These are phyloP conservation scores for Candida montana DNA, from an alignment of 805 yeast genomes.

Conservation along the genomic window DNA sequence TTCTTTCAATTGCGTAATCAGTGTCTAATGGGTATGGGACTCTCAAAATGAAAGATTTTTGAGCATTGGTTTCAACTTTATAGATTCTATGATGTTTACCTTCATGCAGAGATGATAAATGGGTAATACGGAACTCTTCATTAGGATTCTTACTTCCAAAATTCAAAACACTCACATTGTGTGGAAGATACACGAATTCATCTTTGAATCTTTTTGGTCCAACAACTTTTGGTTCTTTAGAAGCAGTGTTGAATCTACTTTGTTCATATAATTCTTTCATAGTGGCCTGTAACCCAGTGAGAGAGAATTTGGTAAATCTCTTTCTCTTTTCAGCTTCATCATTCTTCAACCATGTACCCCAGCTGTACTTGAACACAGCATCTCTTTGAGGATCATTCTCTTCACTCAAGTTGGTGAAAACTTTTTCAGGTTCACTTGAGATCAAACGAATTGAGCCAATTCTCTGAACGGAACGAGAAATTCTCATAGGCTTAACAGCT, in stretches of 20 bases:
- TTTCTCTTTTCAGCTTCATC: slow-evolving; percentile 69
- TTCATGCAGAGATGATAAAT: slow-evolving; percentile 82
- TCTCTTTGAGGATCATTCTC: slow-evolving; percentile 63
- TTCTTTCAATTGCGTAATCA: slow-evolving; percentile 56
- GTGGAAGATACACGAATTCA: slow-evolving; percentile 39
- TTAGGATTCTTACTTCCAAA: slow-evolving; percentile 41
- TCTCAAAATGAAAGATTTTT: slow-evolving; percentile 64
- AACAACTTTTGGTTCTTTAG: slow-evolving; percentile 20
- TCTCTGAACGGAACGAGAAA: background rate
- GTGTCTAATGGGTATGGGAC: slow-evolving; percentile 79
- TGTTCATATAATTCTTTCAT: slow-evolving; percentile 38
- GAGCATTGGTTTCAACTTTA: slow-evolving; percentile 59
- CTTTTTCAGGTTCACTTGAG: slow-evolving; percentile 28
- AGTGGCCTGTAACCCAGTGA: slow-evolving; percentile 66
- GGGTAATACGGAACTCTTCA: slow-evolving; percentile 49
- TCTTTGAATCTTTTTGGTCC: slow-evolving; percentile 35
- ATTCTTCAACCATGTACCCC: slow-evolving; percentile 93
- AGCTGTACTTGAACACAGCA: slow-evolving; percentile 77
- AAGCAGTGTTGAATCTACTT: slow-evolving; percentile 30
- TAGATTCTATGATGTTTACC: slow-evolving; percentile 92
- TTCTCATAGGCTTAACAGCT: background rate
- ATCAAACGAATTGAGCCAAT: slow-evolving; percentile 21
- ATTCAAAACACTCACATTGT: slow-evolving; percentile 39
- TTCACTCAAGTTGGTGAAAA: slow-evolving; percentile 50
- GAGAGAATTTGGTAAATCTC: slow-evolving; percentile 75